Conservation (phyloP, 805 yeast species). For the Torulaspora microellipsoides region DNA sequence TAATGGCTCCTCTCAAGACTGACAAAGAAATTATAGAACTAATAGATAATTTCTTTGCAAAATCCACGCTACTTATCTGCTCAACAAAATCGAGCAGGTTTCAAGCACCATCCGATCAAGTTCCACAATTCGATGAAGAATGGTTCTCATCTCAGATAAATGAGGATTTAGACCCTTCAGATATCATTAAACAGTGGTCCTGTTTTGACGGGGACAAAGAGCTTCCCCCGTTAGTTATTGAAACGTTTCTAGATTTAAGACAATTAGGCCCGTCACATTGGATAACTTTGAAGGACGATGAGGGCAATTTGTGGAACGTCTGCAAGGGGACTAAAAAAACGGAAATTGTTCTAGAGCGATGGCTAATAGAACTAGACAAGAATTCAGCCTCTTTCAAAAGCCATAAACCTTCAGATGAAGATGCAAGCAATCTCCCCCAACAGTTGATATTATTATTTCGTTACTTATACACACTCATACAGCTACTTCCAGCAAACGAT, state of each 20-base stretch:
- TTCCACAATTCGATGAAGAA: constrained; percentile 15
- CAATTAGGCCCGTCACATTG: constrained; percentile 52
- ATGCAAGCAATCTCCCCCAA: constrained; percentile 66
- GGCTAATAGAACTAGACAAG: constrained; percentile 78
- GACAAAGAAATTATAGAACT: constrained; percentile 33
- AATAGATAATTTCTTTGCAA: constrained; percentile 59
- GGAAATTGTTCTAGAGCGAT: constrained; percentile 90
- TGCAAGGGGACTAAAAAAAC: constrained; percentile 59
- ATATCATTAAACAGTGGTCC: constrained; percentile 56
- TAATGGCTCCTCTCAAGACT: constrained; percentile 5
- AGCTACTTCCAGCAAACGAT: constrained; percentile 68
- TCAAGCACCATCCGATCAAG: constrained; percentile 15
- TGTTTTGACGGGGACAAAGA: constrained; percentile 42
- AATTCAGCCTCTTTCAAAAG: constrained; percentile 33
- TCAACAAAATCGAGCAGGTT: constrained; percentile 40
- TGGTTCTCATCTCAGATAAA: constrained; percentile 13
- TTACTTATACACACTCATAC: constrained; percentile 59
- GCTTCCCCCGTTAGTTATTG: constrained; percentile 83
- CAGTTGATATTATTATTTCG: constrained; percentile 71
- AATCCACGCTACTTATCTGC: constrained; percentile 54
- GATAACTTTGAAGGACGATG: constrained; percentile 53
- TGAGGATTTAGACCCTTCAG: constrained; percentile 13
- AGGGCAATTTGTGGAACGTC: constrained; percentile 51
- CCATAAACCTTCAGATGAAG: constrained; percentile 37
- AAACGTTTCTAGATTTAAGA: constrained; percentile 69